Conservation (phyloP, 257 asterid species). For the Przewalskia tangutica region DNA sequence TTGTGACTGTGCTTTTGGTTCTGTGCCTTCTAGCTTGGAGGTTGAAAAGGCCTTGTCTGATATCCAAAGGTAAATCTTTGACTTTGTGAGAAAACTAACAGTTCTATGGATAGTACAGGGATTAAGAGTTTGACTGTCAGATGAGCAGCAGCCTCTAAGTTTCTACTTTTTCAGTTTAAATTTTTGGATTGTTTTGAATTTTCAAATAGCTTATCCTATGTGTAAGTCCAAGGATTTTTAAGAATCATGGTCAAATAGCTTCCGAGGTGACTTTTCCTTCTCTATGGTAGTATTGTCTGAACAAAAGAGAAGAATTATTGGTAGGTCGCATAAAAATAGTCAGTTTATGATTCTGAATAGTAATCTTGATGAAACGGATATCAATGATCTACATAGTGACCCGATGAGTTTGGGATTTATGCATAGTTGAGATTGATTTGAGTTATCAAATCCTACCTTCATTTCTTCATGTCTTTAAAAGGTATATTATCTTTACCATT, state of each 20-base stretch:
- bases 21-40: constrained; percentile 44
- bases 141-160: neutral
- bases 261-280: no score
- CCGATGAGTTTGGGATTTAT: no score
- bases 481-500: neutral
- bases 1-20: constrained; percentile 21
- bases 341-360: no score
- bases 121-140: neutral
- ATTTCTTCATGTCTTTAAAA: neutral
- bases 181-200: neutral
- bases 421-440: no score
- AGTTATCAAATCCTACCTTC: neutral
- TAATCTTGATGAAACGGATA: no score
- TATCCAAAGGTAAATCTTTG: constrained; percentile 34
- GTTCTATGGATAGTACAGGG: neutral
- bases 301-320: neutral
- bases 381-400: no score
- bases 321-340: neutral
- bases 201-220: neutral
- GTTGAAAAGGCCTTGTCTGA: constrained; percentile 46
- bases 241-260: no score
- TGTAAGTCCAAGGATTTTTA: neutral
- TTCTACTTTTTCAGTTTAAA: neutral
- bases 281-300: neutral
- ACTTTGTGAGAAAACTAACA: neutral